These are phyloP conservation scores for Tricholomella constricta DNA, from an alignment of 768 basidiomycete species.

Conservation along the genomic window DNA sequence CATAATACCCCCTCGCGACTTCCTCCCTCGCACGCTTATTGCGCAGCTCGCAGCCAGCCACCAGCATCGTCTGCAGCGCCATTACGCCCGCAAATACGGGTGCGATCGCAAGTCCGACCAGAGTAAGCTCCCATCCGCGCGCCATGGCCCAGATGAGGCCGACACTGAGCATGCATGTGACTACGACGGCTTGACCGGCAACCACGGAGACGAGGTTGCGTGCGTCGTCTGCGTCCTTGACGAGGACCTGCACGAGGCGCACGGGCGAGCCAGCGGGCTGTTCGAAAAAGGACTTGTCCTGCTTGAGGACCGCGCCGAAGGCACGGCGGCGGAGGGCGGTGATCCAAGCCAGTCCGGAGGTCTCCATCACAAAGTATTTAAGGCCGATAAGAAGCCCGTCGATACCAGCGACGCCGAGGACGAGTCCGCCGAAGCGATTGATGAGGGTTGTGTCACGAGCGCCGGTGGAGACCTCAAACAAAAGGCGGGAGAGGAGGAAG, in stretches of 20 bases:
- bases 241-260: conserved; percentile 68
- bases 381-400: conserved; percentile 76
- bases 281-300: conserved; percentile 92
- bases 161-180: conserved; percentile 76
- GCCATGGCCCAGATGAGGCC: conserved; percentile 90
- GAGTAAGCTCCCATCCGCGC: conserved; percentile 88
- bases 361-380: conserved; percentile 84
- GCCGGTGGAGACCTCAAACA: conserved; percentile 74
- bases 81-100: conserved; percentile 81
- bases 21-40: conserved; percentile 90
- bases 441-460: conserved; percentile 63
- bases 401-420: conserved; percentile 69
- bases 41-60: conserved; percentile 67
- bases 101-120: conserved; percentile 85
- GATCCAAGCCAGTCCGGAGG: conserved; percentile 73
- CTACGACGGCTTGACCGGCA: conserved; percentile 70
- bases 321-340: conserved; percentile 58
- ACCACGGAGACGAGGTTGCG: conserved; percentile 73
- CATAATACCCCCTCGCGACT: conserved; percentile 82
- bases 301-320: conserved; percentile 62
- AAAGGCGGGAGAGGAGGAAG: conserved; percentile 78
- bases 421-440: conserved; percentile 71
- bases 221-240: conserved; percentile 92
- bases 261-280: conserved; percentile 56
- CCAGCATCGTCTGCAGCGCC: conserved; percentile 71